Evolutionary conservation across 495 filamentous ascomycete genomes (phyloP).

Genomic region (Emericellopsis terricola): DNA sequence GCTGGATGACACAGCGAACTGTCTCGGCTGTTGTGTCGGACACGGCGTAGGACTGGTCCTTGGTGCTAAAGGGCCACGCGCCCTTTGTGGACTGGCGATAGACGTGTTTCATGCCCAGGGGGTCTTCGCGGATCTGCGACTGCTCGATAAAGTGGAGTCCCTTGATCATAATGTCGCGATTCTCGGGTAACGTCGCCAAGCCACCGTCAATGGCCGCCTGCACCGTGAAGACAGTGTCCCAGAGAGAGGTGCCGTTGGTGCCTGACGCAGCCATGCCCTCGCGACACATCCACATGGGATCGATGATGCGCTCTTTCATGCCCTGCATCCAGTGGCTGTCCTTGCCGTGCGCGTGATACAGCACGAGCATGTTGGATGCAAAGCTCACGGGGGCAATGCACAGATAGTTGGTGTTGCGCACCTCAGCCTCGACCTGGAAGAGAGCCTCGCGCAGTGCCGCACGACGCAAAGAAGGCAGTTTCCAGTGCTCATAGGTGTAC

Average conservation of each 20-base stretch:
- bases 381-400: conserved; percentile 60
- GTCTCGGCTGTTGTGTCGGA: conserved; percentile 68
- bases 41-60: conserved; percentile 66
- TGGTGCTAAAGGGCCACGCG: conserved; percentile 68
- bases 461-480: conserved; percentile 29
- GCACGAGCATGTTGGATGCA: conserved; percentile 54
- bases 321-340: conserved; percentile 46
- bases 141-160: conserved; percentile 61
- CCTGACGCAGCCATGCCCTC: conserved; percentile 75
- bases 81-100: conserved; percentile 69
- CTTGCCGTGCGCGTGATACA: conserved; percentile 52
- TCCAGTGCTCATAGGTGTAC: conserved; percentile 44
- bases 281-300: conserved; percentile 63
- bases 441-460: conserved; percentile 43
- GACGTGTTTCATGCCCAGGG: conserved; percentile 42
- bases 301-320: conserved; percentile 51
- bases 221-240: conserved; percentile 64
- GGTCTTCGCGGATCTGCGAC: conserved; percentile 59
- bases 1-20: conserved; percentile 49
- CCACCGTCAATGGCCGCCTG: conserved; percentile 50
- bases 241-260: conserved; percentile 72
- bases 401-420: conserved; percentile 59
- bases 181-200: conserved; percentile 43
- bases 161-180: conserved; percentile 49
- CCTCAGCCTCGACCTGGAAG: conserved; percentile 54